Conservation (phyloP, 2,329 filamentous ascomycete genomes). For the Ophiostoma quercus region DNA sequence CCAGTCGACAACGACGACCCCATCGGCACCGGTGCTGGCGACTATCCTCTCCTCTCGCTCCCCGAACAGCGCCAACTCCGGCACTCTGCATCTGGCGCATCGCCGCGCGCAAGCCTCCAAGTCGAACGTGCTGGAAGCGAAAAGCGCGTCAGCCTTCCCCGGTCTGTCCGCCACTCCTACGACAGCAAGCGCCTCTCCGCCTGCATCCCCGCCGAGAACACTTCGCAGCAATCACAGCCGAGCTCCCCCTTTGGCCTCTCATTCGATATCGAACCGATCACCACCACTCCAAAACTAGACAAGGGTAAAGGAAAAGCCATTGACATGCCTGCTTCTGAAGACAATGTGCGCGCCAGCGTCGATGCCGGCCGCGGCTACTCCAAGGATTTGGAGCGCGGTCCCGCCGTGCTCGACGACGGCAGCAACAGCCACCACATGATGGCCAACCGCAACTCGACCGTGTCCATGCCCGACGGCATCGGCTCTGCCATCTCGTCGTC, state of each 20-base stretch:
- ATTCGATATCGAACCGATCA: conserved; percentile 8
- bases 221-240: neutral
- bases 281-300: conserved; percentile 30
- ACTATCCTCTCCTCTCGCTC: conserved; percentile 49
- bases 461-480: conserved; percentile 48
- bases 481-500: conserved; percentile 52
- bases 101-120: conserved; percentile 47
- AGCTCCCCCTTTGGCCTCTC: conserved; percentile 22
- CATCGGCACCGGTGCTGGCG: conserved; percentile 39
- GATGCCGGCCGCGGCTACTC: conserved; percentile 37
- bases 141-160: conserved; percentile 49
- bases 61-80: conserved; percentile 46
- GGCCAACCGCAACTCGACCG: conserved; percentile 40
- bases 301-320: conserved; percentile 45
- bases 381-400: conserved; percentile 53
- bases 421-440: conserved; percentile 38
- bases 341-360: conserved; percentile 35
- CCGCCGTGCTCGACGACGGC: conserved; percentile 34
- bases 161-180: conserved; percentile 49
- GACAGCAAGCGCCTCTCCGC: conserved; percentile 41
- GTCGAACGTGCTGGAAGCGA: conserved; percentile 46
- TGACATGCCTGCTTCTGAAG: conserved; percentile 36
- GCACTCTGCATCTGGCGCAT: conserved; percentile 34
- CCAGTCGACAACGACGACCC: conserved; percentile 38
- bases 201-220: neutral